Percentiles rank a stretch among this genome's conserved stretches.
phyloP scores from a whole-genome alignment of 495 filamentous ascomycete genomes.

The Aspergillus incahuasiensis region DNA sequence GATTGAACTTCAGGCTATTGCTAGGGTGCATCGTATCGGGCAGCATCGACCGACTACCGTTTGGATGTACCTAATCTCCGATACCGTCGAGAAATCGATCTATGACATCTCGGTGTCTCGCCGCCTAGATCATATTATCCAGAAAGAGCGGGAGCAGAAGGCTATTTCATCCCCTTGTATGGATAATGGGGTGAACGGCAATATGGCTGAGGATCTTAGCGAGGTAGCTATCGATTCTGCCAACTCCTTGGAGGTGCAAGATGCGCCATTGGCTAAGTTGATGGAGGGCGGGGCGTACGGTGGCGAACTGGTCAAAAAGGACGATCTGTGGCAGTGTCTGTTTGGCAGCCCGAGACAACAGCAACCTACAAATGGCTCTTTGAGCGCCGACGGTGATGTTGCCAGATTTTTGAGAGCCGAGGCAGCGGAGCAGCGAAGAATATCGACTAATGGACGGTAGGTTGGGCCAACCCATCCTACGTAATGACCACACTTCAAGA shows the following conservation, averaged over 20 bases:
- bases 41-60: conserved; percentile 85
- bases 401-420: conserved; percentile 43
- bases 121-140: conserved; percentile 69
- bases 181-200: conserved; percentile 21
- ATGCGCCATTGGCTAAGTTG: conserved; percentile 59
- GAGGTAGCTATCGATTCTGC: conserved; percentile 68
- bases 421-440: conserved; percentile 40
- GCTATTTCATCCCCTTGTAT: conserved; percentile 15
- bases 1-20: conserved; percentile 89
- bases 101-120: conserved; percentile 77
- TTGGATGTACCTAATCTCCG: conserved; percentile 87
- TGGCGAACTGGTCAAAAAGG: conserved; percentile 75
- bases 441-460: background rate
- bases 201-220: conserved; percentile 30
- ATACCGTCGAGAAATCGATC: conserved; percentile 86
- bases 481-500: background rate
- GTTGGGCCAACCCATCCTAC: background rate
- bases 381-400: conserved; percentile 36
- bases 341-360: conserved; percentile 53
- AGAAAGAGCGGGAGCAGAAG: conserved; percentile 32
- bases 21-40: conserved; percentile 89
- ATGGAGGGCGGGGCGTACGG: conserved; percentile 63
- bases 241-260: conserved; percentile 76
- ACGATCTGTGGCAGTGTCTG: conserved; percentile 86
- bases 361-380: conserved; percentile 13